phyloP scores from a whole-genome alignment of 2,329 filamentous ascomycete species.

The Remersonia thermophila region DNA sequence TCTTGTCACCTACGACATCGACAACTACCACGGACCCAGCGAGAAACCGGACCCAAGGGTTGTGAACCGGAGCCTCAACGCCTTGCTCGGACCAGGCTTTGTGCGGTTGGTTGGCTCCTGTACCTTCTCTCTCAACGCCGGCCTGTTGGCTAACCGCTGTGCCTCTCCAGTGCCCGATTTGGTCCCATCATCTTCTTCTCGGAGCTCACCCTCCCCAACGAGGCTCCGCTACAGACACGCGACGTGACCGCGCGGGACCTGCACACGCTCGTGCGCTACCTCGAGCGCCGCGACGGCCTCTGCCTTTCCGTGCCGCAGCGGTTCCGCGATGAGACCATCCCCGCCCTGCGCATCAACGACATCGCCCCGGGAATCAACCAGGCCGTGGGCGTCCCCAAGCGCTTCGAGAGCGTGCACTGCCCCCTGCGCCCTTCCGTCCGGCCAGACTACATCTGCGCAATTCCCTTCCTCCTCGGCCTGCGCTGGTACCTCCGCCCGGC shows the following conservation, averaged over 20 bases:
- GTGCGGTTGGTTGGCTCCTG: constrained; percentile 4
- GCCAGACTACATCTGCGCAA: not conserved
- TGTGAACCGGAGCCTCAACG: constrained; percentile 8
- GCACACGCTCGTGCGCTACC: constrained; percentile 1
- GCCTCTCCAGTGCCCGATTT: not conserved
- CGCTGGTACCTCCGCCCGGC: constrained; percentile 9
- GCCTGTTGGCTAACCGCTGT: not conserved
- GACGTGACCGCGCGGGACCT: constrained; percentile 8
- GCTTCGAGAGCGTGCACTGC: not conserved
- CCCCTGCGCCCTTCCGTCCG: not conserved
- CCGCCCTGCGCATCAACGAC: constrained; percentile 7
- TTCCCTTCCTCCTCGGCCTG: constrained; percentile 8
- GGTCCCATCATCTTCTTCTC: constrained; percentile 4
- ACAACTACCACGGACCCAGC: not conserved
- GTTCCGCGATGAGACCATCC: constrained; percentile 1
- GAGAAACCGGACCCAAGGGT: not conserved
- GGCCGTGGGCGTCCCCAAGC: constrained; percentile 1
- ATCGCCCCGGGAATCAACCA: not conserved
- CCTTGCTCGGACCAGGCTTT: constrained; percentile 3
- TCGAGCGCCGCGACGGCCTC: not conserved
- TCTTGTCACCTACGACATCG: not conserved
- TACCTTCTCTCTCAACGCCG: too few species aligned
- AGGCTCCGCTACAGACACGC: not conserved
- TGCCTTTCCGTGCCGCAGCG: not conserved
- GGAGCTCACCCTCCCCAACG: not conserved